Base-by-base conservation (phyloP, 257 asterid genomes). In the Ilex aquifolium region DNA sequence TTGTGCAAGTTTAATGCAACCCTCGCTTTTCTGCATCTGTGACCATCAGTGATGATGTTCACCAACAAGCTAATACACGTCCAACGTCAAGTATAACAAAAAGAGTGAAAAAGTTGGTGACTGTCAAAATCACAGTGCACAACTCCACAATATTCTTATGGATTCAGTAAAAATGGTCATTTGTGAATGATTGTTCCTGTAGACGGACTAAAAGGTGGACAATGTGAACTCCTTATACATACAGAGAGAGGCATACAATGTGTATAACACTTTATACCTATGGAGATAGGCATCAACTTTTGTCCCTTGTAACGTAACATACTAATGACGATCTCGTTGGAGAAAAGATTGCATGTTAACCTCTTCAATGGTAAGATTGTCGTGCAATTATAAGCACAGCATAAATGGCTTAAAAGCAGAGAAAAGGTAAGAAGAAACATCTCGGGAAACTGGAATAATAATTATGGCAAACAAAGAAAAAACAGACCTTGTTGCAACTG, bases 401-500 rank as follows among this genome's bases (percentile, higher is more conserved):
- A n/a, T 12, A 52, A 27, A 17, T 6, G 10, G n/a, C 60, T 51
- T 60, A 64, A 52, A 40, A 27, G 36, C 39, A 21, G 27, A 55
- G 40, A 7, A 31, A 56, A 2, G 31, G 14, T 36, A 31, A 54
- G 31, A 21, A 65, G 17, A 13, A 56, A 54, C 44, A 12, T 3
- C 51, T 11, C 48, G 12, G 48, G 48, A 42, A 50, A 59, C n/a
- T 36, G 62, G 30, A 36, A 66, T n/a, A 55, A 13, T 13, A 14
- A 32, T 31, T 62, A 32, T 61, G 16, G 44, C 40, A 71, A 48
- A 6, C 39, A 68, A 65, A 57, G 13, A 7, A 39, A 4, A 50
- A 50, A 63, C 82, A 65, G 55, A 89, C 96, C 93, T 89, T 89
- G 77, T 82, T 89, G 78, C 95, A 86, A 86, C 95, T 84, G 66